These are phyloP conservation scores for Eucalyptus caleyi DNA, from an alignment of 345 rosid species.

Conservation along the genomic window DNA sequence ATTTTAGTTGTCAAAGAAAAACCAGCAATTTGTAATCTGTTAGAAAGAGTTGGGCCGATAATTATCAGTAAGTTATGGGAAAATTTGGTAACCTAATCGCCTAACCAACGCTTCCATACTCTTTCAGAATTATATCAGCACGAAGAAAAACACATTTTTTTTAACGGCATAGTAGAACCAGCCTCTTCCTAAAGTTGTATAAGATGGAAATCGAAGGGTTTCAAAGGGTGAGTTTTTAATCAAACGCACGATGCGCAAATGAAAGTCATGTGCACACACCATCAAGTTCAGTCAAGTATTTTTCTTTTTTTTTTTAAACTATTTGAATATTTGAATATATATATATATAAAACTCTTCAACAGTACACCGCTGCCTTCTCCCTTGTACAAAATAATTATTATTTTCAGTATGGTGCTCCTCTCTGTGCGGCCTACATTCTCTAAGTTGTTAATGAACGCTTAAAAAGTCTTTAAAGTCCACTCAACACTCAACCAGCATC, in stretches of 20 bases:
- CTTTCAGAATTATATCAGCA: not conserved
- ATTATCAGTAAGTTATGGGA: not conserved
- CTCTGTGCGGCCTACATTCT: not conserved
- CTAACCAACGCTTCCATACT: not conserved
- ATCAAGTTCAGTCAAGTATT: not conserved
- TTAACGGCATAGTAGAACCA: not conserved
- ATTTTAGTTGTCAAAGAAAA: not conserved
- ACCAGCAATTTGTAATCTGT: not conserved
- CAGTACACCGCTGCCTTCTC: not conserved
- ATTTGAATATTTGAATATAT: not conserved
- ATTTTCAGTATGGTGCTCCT: not conserved
- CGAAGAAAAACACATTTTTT: not conserved
- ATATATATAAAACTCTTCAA: not conserved
- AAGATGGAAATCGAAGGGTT: not conserved
- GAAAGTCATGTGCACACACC: not conserved
- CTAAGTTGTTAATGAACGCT: not conserved
- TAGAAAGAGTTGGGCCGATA: not conserved
- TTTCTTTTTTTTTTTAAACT: not conserved
- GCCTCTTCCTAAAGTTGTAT: not conserved
- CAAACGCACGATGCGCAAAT: not conserved
- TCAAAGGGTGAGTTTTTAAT: not conserved
- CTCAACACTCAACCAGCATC: not conserved
- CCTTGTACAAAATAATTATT: not conserved
- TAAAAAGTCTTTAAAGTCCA: not conserved
- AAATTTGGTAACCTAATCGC: not conserved